These are phyloP conservation scores for Nigrograna mackinnonii DNA, from an alignment of 2,329 filamentous ascomycete genomes.

Conservation along the genomic window DNA sequence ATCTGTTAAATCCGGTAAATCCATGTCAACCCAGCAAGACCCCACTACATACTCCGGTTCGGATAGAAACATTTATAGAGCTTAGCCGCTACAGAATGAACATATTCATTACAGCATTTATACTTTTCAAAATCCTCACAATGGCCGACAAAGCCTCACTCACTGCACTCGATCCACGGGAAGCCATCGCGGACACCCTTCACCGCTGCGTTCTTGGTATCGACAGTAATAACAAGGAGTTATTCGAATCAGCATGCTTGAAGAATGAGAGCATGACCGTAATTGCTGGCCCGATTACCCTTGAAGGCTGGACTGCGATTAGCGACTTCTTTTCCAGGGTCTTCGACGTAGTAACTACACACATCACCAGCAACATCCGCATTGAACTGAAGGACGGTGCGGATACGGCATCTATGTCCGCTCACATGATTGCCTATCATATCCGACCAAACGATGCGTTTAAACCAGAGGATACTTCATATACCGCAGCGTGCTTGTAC, in stretches of 20 bases:
- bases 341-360: slow-evolving; percentile 22
- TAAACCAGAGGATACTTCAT: slow-evolving; percentile 17
- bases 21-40: slow-evolving; percentile 6
- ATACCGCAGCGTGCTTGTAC: slow-evolving; percentile 24
- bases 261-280: slow-evolving; percentile 19
- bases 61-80: slow-evolving; percentile 1
- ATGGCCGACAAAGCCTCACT: slow-evolving; percentile 14
- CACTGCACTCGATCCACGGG: slow-evolving; percentile 16
- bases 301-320: slow-evolving; percentile 20
- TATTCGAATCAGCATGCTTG: slow-evolving; percentile 24
- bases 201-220: slow-evolving; percentile 24
- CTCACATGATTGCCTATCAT: slow-evolving; percentile 23
- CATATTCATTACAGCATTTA: slow-evolving; percentile 2
- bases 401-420: slow-evolving; percentile 19
- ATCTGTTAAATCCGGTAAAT: slow-evolving; percentile 13
- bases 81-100: slow-evolving; percentile 9
- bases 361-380: slow-evolving; percentile 25
- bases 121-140: slow-evolving; percentile 1
- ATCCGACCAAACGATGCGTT: slow-evolving; percentile 20
- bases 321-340: slow-evolving; percentile 16
- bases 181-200: slow-evolving; percentile 25
- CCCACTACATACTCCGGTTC: slow-evolving; percentile 4
- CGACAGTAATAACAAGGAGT: slow-evolving; percentile 20
- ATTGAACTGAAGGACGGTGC: slow-evolving; percentile 17
- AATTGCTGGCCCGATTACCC: slow-evolving; percentile 11